Percentiles rank a stretch among this genome's conserved stretches.
Evolutionary conservation across 2,329 filamentous ascomycete genomes (phyloP).

Genomic region (Penicillium sp.): DNA sequence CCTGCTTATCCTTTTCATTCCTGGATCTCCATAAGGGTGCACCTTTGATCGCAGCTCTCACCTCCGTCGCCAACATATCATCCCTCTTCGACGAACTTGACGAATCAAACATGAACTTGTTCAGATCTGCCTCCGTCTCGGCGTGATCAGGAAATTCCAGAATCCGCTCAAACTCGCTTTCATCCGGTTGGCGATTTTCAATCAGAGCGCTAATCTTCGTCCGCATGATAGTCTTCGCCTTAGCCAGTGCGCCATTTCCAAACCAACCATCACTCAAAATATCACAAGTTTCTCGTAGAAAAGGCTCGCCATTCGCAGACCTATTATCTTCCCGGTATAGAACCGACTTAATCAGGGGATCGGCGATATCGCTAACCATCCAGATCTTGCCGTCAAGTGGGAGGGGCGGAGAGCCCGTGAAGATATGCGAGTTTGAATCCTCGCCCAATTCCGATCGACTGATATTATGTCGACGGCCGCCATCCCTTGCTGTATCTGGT

Average conservation of each 20-base stretch:
- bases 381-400: conserved; percentile 84
- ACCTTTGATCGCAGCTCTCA: conserved; percentile 39
- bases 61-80: conserved; percentile 39
- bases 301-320: conserved; percentile 23
- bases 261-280: conserved; percentile 77
- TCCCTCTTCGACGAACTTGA: conserved; percentile 25
- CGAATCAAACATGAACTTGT: conserved; percentile 32
- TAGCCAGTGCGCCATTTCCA: conserved; percentile 77
- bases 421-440: conserved; percentile 63
- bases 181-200: conserved; percentile 36
- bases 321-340: conserved; percentile 62
- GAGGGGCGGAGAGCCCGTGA: conserved; percentile 73
- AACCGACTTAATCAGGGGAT: conserved; percentile 71
- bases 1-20: conserved; percentile 15
- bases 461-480: conserved; percentile 35
- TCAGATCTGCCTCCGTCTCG: conserved; percentile 19
- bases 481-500: conserved; percentile 37
- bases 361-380: conserved; percentile 91
- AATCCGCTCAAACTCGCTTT: conserved; percentile 42
- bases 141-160: conserved; percentile 44
- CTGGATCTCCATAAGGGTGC: conserved; percentile 32
- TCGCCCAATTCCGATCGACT: conserved; percentile 22
- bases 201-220: conserved; percentile 76
- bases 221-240: conserved; percentile 85
- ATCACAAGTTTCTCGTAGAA: conserved; percentile 63